Base-by-base conservation (phyloP, 768 basidiomycete species). In the Agaricus sinodeliciosus region DNA sequence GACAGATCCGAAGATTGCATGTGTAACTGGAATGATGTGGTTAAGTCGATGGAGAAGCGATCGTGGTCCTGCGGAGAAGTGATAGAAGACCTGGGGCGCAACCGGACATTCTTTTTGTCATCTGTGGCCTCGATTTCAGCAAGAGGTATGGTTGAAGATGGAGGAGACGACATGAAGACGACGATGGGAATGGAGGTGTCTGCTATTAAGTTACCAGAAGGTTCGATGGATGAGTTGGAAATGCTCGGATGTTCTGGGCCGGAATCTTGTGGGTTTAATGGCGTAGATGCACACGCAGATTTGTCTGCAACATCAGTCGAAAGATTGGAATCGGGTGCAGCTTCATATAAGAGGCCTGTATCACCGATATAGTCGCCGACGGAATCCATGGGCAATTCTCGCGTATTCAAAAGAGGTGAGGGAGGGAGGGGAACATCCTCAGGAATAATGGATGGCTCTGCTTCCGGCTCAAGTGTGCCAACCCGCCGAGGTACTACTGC, bases 11-110 rank as follows among this genome's bases (percentile, higher is more conserved):
- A 66, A 15, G 70, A 71, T 49, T 70, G 67, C 34, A 77, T 62
- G 36, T 78, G 75, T 26, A 78, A 49, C 12, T 73, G 72, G 60
- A 81, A 79, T 9, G 77, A 77, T 3, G 72, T 61, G 25, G 75
- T 69, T 16, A 77, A 66, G 57, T 80, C 78, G 15, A 74, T 63
- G 25, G 77, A 78, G 48, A 63, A 62, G 9, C 72, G 72, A 50
- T 71, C 72, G 3, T 46, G 31, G 45, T 69, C 59, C n/a, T 59
- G 48, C 9, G 62, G 48, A 12, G 62, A 60, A 22, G 55, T 58
- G 25, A 35, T 55, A 44, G 63, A 56, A 5, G 48, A 39, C 27
- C 58, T 62, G 26, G 68, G 63, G 18, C 71, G 56, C 39, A 72
- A 57, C 49, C 59, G 60, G 16, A 55, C 41, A 41, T 51, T 51